Evolutionary conservation across 2,329 filamentous ascomycete species (phyloP), one percentile per base, ranked within the genome.

Genomic region (Hypomyces perniciosus): DNA sequence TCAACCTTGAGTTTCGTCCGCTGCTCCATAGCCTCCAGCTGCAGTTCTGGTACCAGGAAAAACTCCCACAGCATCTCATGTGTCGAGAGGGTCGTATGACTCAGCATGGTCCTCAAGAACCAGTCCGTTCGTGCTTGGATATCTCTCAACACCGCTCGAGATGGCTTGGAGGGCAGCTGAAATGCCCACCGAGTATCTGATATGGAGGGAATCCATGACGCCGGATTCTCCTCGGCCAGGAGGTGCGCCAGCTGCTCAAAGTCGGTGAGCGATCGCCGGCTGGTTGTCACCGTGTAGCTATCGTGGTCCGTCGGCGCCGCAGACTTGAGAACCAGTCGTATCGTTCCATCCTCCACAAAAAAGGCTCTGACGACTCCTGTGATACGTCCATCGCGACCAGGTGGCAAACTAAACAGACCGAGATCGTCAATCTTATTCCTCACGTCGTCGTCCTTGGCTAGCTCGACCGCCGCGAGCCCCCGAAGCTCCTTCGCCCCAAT

Each of bases 41-140:
- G 89, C 45, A 99, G 82, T 59, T 99, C 93, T 1, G 93, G 93
- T 9, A 99, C 91, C 1, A 99, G 78, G 69, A 99, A 96, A 71
- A 99, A 99, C 62, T 99, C 93, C 95, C 93, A 99, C 2, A 99
- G 78, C 66, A 97, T 90, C 71, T 99, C 93, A 63, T 99, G 95
- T 1, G 89, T 96, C 0, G 90, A 81, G 64, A 99, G 96, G 0
- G 93, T 97, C 4, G 92, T 87, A 63, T 99, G 93, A 7, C 81
- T 78, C 28, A 99, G 77, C 56, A 99, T 78, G 13, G 90, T 89
- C 57, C 88, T 89, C 59, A 99, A 72, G 61, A 97, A 96, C 59
- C 83, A 86, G 68, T 99, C 90, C 20, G 96, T 82, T 12, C 86
- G 83, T 41, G 90, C 73, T 65, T 99, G 95, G 46, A 91, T 86